Base-by-base conservation (phyloP, 129 eudicot species). In the Lonicera japonica region DNA sequence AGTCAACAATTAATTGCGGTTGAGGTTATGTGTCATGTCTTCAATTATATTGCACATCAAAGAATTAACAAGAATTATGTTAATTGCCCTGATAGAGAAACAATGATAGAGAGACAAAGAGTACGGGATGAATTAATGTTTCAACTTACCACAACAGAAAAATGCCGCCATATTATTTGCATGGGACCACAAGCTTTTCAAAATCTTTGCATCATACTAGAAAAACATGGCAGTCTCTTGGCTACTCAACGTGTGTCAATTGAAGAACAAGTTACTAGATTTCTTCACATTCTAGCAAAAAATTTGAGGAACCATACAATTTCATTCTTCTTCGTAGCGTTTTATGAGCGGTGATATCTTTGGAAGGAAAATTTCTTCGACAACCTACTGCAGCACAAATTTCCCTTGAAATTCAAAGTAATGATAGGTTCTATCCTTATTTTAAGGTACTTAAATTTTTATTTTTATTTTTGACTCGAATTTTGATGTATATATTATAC, bases 251-350 rank as follows among this genome's bases (percentile, higher is more conserved):
- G 9, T 18, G 25, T 23, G 4, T 64, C 25, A 1, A 11, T 66
- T 19, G 72, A 67, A 56, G 45, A 56, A 5, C 45, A 67, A 39
- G 64, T 43, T 19, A 56, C 64, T 3, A 67, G 29, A 11, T 67
- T 56, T 22, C 54, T 67, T 14, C 46, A 54, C n/a, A 69, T 58
- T 1, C 11, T 59, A 11, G 50, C 59, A 3, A 34, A 69, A 16
- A 24, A 59, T 59, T 22, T 48, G 22, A 59, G 34, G 18, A 58
- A 70, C 22, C 21, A 40, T 8, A 14, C 58, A 18, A n/a, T 47
- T 23, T 41, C 64, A 12, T 54, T 53, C 57, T 50, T 64, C 8
- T 60, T 60, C 64, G 38, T 5, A 39, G n/a, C 5, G 25, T 40
- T 16, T 6, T 60, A 10, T 18, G 25, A 60, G 65, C 51, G 5